Evolutionary conservation across 768 basidiomycete species (phyloP).

Genomic region (Russula lepida): DNA sequence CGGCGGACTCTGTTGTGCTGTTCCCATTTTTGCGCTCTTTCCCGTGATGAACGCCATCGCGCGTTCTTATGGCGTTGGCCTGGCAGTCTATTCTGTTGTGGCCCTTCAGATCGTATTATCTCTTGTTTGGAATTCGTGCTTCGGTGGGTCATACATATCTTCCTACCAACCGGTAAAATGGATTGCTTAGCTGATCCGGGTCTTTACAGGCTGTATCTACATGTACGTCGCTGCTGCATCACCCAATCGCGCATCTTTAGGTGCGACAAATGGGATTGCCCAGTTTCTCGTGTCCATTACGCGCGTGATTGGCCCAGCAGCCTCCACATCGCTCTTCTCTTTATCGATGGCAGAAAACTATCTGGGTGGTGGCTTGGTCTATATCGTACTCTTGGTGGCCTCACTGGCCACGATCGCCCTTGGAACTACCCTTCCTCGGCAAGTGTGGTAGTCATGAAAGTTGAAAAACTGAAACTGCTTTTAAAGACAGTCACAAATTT

Average conservation of each 20-base stretch:
- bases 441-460: slow-evolving; percentile 18
- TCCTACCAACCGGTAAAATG: not conserved
- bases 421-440: slow-evolving; percentile 29
- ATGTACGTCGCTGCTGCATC: slow-evolving; percentile 60
- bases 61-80: slow-evolving; percentile 38
- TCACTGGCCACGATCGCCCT: slow-evolving; percentile 27
- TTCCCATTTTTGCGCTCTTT: slow-evolving; percentile 49
- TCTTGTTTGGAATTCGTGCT: slow-evolving; percentile 44
- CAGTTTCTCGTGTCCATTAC: slow-evolving; percentile 35
- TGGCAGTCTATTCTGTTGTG: slow-evolving; percentile 43
- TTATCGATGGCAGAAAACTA: slow-evolving; percentile 43
- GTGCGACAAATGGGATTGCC: slow-evolving; percentile 55
- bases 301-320: slow-evolving; percentile 45
- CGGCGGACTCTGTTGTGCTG: slow-evolving; percentile 37
- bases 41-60: slow-evolving; percentile 55
- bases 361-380: slow-evolving; percentile 50
- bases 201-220: slow-evolving; percentile 53
- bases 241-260: slow-evolving; percentile 58
- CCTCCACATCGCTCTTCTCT: slow-evolving; percentile 58
- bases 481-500: not conserved
- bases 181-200: not conserved
- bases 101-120: slow-evolving; percentile 40
- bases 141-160: slow-evolving; percentile 40
- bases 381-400: slow-evolving; percentile 31
- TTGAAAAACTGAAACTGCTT: not conserved